Evolutionary conservation across 2,329 filamentous ascomycete genomes (phyloP), one percentile per base, ranked within the genome.

Genomic region (Septoria petroselini): DNA sequence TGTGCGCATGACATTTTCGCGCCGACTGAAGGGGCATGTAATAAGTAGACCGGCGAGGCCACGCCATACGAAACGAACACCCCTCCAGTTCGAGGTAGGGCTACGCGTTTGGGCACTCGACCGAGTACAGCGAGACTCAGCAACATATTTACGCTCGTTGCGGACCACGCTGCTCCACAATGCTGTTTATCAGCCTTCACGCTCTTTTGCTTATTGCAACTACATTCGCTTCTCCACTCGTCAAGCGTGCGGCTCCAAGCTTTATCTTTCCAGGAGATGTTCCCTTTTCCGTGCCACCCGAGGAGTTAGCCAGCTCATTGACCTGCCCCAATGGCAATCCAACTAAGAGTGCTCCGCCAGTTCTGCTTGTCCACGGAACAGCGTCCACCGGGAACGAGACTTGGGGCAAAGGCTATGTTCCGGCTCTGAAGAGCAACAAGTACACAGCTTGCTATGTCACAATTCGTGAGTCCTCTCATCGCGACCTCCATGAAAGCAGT

Each of bases 391-490:
- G 62, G n/a, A 50, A 55, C 23, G 60, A 62, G 37, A 50, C 60
- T 2, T 65, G 64, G 62, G 60, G 54, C 1, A 48, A 61, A 37
- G 61, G 61, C 18, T 65, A 62, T 31, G 61, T 65, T 1, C 63
- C 63, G 19, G 63, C 64, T 17, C 47, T 65, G 11, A 37, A 45
- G 12, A 49, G 53, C 11, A 57, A 64, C 18, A 61, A 62, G n/a
- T 66, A 60, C 41, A 66, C 62, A 7, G 56, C 61, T 3, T 66
- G 63, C 54, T 64, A 62, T 45, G 49, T 66, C n/a, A 62, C 57
- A 1, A 54, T 65, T 3, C 63, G 62, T 62, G 50, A 35, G 62
- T 46, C 4, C 11, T 14, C 15, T 17, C 2, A 2, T 7, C 25
- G 4, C 7, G 17, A 29, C 14, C 12, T 18, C 21, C 7, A 9